Conservation (phyloP, 257 asterid genomes). For the Coffea canephora region DNA sequence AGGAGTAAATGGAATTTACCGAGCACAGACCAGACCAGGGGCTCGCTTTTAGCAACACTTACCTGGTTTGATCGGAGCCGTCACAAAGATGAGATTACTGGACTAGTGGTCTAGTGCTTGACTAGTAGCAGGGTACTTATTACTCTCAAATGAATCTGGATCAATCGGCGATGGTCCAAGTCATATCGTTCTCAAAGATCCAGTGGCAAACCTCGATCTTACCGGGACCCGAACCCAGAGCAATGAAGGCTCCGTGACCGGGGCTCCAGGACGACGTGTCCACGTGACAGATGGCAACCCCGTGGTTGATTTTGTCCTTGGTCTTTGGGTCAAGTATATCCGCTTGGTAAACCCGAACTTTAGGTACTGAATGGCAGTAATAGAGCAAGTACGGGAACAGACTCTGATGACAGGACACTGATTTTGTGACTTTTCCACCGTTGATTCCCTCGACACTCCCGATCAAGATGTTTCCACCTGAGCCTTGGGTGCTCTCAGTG, state of each 20-base stretch:
- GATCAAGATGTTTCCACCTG: conserved; percentile 41
- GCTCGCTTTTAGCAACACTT: conserved; percentile 6
- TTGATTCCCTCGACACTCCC: conserved; percentile 64
- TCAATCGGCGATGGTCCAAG: conserved; percentile 67
- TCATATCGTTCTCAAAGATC: conserved; percentile 87
- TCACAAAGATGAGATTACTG: not conserved
- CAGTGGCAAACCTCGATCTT: conserved; percentile 89
- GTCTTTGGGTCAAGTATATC: conserved; percentile 66
- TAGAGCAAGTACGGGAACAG: conserved; percentile 69
- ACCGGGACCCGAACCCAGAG: conserved; percentile 82
- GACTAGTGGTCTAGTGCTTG: too few relatives aligned
- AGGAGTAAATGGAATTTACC: not conserved
- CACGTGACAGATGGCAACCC: conserved; percentile 82
- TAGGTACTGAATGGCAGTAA: conserved; percentile 92
- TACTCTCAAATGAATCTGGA: not conserved
- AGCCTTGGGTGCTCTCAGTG: conserved; percentile 52
- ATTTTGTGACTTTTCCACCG: conserved; percentile 67
- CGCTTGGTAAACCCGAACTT: conserved; percentile 87
- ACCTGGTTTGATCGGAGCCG: conserved; percentile 1
- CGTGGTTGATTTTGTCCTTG: conserved; percentile 55
- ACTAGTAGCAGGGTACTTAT: not conserved
- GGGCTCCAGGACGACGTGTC: conserved; percentile 82
- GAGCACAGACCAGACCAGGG: conserved; percentile 13
- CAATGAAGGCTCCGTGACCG: conserved; percentile 73
- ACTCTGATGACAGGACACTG: conserved; percentile 92